A percentile compares a stretch with the other conserved stretches of the same genome.
phyloP scores from a whole-genome alignment of 306 rosid species.

The Cicer yamashitae region DNA sequence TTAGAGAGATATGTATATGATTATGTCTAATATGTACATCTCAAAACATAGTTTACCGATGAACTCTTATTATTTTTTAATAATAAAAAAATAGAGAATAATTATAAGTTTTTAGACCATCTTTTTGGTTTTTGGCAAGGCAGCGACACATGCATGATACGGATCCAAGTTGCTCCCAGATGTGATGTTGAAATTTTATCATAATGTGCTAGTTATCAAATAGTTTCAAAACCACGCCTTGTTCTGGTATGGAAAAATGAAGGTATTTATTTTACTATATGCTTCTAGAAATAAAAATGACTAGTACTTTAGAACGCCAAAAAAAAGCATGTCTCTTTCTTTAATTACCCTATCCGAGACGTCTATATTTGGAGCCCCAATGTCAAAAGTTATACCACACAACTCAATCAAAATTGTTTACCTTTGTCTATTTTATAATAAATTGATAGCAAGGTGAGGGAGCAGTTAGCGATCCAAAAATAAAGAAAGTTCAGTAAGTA shows the following conservation, averaged over 20 bases:
- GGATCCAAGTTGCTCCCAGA: background rate
- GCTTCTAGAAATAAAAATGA: conserved; percentile 17
- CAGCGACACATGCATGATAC: background rate
- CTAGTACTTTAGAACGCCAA: background rate
- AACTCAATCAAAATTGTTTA: conserved; percentile 43
- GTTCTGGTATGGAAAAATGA: background rate
- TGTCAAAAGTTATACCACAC: conserved; percentile 47
- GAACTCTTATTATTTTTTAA: too few relatives aligned
- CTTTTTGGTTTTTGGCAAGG: too few relatives aligned
- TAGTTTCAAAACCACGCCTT: background rate
- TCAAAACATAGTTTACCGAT: too few relatives aligned
- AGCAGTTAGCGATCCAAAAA: conserved; percentile 46
- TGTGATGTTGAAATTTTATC: background rate
- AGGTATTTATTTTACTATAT: background rate
- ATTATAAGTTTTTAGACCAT: too few relatives aligned
- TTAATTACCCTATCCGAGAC: background rate
- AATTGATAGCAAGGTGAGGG: conserved; percentile 36
- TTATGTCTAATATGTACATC: too few relatives aligned
- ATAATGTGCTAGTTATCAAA: background rate
- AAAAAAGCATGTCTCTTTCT: conserved; percentile 28
- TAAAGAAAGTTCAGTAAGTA: conserved; percentile 29
- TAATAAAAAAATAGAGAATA: too few relatives aligned
- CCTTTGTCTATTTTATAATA: conserved; percentile 40
- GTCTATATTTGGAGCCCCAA: conserved; percentile 32
- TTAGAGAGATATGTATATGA: too few relatives aligned